Evolutionary conservation across 2,329 filamentous ascomycete species (phyloP).

Genomic region (Trichophyton schoenleinii): DNA sequence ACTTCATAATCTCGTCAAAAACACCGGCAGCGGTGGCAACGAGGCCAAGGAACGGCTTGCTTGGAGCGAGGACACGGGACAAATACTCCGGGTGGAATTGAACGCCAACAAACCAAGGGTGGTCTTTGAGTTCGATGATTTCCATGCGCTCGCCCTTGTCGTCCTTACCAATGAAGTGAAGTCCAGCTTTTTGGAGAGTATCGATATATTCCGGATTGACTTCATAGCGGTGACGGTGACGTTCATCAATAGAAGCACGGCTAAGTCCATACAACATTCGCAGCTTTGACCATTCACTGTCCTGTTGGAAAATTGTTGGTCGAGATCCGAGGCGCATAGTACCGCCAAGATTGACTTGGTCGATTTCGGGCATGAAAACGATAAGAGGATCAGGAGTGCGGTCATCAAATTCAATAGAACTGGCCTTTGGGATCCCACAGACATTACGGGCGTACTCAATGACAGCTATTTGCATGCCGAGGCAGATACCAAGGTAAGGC

Average conservation of each 20-base stretch:
- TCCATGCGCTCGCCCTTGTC: conserved; percentile 69
- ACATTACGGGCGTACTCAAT: conserved; percentile 75
- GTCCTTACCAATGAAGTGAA: conserved; percentile 69
- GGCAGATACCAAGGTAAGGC: conserved; percentile 79
- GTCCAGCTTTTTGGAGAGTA: conserved; percentile 52
- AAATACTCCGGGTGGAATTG: conserved; percentile 87
- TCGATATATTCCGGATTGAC: conserved; percentile 71
- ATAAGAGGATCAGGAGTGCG: conserved; percentile 56
- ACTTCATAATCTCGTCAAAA: conserved; percentile 35
- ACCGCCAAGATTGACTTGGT: conserved; percentile 63
- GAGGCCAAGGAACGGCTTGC: conserved; percentile 69
- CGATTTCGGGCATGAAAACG: conserved; percentile 85
- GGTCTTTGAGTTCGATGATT: conserved; percentile 67
- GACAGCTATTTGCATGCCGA: conserved; percentile 87
- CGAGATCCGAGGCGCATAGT: conserved; percentile 77
- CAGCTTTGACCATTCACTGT: conserved; percentile 65
- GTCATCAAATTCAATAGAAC: conserved; percentile 44
- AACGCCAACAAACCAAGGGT: conserved; percentile 73
- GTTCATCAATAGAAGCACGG: conserved; percentile 48
- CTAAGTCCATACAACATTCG: conserved; percentile 57
- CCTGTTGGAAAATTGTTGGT: conserved; percentile 60
- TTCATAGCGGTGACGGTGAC: conserved; percentile 82
- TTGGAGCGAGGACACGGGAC: conserved; percentile 59
- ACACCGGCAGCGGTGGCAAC: conserved; percentile 64
- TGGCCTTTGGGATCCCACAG: conserved; percentile 48